Conservation (phyloP, 805 yeast genomes). For the Zygoascus biomembranicola region DNA sequence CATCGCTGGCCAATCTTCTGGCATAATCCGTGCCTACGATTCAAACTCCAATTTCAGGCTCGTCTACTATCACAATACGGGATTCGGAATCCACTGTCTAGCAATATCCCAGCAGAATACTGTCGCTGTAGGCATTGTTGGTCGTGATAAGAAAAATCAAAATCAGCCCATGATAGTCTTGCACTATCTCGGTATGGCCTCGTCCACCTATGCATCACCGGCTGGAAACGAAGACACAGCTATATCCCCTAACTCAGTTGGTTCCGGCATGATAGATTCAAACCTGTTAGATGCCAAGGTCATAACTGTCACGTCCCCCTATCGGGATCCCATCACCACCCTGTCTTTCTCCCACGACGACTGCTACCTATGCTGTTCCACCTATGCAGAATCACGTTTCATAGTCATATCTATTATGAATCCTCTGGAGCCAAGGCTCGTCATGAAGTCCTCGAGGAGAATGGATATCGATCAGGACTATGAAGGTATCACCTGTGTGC, state of each 20-base stretch:
- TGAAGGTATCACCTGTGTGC: constrained; percentile 81
- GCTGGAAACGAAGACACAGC: background rate
- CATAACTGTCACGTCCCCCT: constrained; percentile 71
- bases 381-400: constrained; percentile 70
- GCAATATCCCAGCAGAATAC: constrained; percentile 59
- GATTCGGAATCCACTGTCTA: constrained; percentile 71
- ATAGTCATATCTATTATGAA: constrained; percentile 62
- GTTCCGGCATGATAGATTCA: background rate
- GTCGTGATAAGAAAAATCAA: constrained; percentile 58
- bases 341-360: constrained; percentile 68
- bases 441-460: constrained; percentile 59
- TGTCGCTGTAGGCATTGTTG: constrained; percentile 74
- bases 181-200: constrained; percentile 6
- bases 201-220: background rate
- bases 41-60: constrained; percentile 47
- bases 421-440: constrained; percentile 53
- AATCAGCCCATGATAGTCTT: constrained; percentile 39
- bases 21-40: constrained; percentile 60
- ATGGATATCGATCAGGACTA: constrained; percentile 49
- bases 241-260: background rate
- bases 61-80: constrained; percentile 58
- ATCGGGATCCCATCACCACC: constrained; percentile 73
- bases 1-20: constrained; percentile 61
- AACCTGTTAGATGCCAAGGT: constrained; percentile 32
- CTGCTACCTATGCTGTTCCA: constrained; percentile 63